A percentile compares a stretch with the other conserved stretches of the same genome.
Evolutionary conservation across 768 basidiomycete species (phyloP).

Genomic region (Trametes cingulata): DNA sequence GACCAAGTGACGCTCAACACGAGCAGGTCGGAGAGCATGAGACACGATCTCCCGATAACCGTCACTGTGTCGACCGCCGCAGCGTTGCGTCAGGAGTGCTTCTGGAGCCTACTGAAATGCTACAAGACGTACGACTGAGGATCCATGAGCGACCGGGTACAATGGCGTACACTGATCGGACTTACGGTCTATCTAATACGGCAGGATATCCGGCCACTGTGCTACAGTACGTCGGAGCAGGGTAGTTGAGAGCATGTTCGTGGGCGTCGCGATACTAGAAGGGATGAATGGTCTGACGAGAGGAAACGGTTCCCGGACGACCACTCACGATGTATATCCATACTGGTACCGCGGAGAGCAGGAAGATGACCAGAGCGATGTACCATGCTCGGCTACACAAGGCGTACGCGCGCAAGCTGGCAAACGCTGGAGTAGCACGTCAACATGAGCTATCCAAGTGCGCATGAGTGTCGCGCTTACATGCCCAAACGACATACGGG

Average conservation of each 20-base stretch:
- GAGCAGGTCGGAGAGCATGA: slow-evolving; percentile 7
- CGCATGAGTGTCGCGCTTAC: not conserved
- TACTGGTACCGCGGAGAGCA: not conserved
- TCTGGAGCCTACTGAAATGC: too few relatives aligned
- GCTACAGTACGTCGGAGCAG: not conserved
- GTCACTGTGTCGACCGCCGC: slow-evolving; percentile 4
- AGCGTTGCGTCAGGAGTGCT: too few relatives aligned
- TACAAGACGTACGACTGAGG: not conserved
- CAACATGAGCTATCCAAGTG: not conserved
- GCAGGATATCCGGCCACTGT: not conserved
- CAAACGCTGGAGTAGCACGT: slow-evolving; percentile 6
- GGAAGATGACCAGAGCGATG: not conserved
- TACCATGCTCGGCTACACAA: slow-evolving; percentile 3
- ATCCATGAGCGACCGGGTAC: not conserved
- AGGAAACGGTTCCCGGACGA: not conserved
- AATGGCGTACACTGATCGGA: not conserved
- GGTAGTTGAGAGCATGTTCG: not conserved
- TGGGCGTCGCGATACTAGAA: slow-evolving; percentile 5
- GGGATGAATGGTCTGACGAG: not conserved
- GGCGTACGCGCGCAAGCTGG: slow-evolving; percentile 8
- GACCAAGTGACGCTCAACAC: slow-evolving; percentile 15
- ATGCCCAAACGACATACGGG: slow-evolving; percentile 5
- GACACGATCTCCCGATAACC: not conserved
- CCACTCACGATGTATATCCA: slow-evolving; percentile 9
- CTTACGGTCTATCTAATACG: not conserved